Percentiles rank a stretch among this genome's conserved stretches.
Conservation (phyloP, 169 alveolate species). For the Cystoisospora suis region DNA sequence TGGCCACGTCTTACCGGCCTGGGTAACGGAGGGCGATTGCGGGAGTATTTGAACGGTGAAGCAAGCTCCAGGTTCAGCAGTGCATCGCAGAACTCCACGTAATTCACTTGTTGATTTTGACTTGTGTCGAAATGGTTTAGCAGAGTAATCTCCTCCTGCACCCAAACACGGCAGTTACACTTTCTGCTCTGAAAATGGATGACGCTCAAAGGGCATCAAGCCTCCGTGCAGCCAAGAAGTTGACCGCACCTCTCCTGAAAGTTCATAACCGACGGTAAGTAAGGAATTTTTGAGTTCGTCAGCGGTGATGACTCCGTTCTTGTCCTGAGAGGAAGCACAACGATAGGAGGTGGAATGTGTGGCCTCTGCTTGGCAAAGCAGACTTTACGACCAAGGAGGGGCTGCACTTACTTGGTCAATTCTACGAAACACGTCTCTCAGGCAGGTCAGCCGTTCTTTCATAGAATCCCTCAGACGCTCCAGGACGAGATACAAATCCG, state of each 20-base stretch:
- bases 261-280: background rate
- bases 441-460: constrained; percentile 4
- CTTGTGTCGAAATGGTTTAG: background rate
- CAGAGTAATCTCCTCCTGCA: constrained; percentile 18
- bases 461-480: constrained; percentile 20
- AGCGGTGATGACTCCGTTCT: constrained; percentile 22
- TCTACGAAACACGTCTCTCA: constrained; percentile 8
- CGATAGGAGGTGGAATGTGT: background rate
- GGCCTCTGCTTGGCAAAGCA: background rate
- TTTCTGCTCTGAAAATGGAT: background rate
- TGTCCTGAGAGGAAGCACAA: constrained; percentile 22
- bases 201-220: background rate
- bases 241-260: constrained; percentile 11
- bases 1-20: background rate
- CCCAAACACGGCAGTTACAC: background rate
- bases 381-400: background rate
- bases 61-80: background rate
- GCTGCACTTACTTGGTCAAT: background rate
- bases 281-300: background rate
- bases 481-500: background rate
- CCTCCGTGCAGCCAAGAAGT: background rate
- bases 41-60: background rate
- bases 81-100: constrained; percentile 24
- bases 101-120: background rate
- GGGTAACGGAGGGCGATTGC: background rate